These are phyloP conservation scores for Blastobotrys apis DNA, from an alignment of 1,139 yeast genomes.

Conservation along the genomic window DNA sequence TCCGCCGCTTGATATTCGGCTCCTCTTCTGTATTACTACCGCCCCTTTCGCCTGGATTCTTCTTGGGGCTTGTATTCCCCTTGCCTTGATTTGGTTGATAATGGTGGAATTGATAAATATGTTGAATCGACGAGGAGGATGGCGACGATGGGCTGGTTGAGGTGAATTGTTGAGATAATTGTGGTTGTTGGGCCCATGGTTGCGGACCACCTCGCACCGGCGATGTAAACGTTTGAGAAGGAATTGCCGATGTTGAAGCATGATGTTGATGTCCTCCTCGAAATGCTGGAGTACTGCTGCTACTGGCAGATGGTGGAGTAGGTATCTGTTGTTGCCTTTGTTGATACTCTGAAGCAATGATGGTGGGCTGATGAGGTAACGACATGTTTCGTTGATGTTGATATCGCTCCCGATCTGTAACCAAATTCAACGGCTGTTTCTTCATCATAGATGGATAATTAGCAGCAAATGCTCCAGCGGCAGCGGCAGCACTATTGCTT, in stretches of 20 bases:
- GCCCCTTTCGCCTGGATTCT: slow-evolving; percentile 12
- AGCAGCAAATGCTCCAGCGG: slow-evolving; percentile 13
- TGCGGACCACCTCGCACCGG: slow-evolving; percentile 13
- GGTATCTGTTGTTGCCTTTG: slow-evolving; percentile 14
- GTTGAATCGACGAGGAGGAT: slow-evolving; percentile 23
- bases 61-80: slow-evolving; percentile 16
- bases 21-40: slow-evolving; percentile 13
- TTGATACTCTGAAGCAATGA: slow-evolving; percentile 20
- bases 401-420: slow-evolving; percentile 5
- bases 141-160: slow-evolving; percentile 19
- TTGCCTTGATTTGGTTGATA: slow-evolving; percentile 29
- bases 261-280: slow-evolving; percentile 25
- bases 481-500: slow-evolving; percentile 12
- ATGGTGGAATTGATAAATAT: slow-evolving; percentile 27
- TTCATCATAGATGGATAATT: slow-evolving; percentile 13
- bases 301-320: slow-evolving; percentile 7
- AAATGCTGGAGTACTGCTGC: slow-evolving; percentile 15
- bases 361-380: slow-evolving; percentile 25
- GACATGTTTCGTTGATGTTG: slow-evolving; percentile 27
- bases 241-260: slow-evolving; percentile 26
- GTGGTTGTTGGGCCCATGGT: slow-evolving; percentile 8
- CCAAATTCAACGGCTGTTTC: slow-evolving; percentile 2
- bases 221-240: slow-evolving; percentile 19
- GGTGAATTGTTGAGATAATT: slow-evolving; percentile 4
- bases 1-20: slow-evolving; percentile 19